Conservation (phyloP, 768 basidiomycete genomes). For the Tricholoma terreum region DNA sequence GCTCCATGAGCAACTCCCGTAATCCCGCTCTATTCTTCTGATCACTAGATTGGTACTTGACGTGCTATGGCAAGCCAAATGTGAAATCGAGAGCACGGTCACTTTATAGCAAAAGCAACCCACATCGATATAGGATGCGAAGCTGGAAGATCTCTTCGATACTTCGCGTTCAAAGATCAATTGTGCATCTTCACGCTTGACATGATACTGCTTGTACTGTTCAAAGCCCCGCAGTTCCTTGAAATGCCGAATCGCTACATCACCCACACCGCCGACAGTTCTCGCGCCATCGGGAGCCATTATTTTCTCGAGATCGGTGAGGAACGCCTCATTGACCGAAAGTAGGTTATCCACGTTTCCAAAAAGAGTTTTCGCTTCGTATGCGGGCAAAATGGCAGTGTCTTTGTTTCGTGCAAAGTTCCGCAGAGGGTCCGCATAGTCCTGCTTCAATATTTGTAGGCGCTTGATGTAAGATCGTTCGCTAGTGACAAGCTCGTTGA, state of each 20-base stretch:
- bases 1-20: conserved; percentile 92
- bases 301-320: conserved; percentile 82
- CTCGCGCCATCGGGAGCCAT: conserved; percentile 53
- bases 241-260: conserved; percentile 85
- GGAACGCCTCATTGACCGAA: conserved; percentile 85
- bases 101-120: conserved; percentile 25
- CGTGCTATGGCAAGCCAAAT: conserved; percentile 47
- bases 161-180: conserved; percentile 81
- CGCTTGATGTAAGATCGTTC: conserved; percentile 88
- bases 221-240: conserved; percentile 83
- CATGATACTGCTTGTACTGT: conserved; percentile 87
- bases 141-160: conserved; percentile 75
- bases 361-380: conserved; percentile 92
- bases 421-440: conserved; percentile 90
- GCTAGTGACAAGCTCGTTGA: conserved; percentile 85
- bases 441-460: conserved; percentile 75
- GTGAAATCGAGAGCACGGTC: not conserved
- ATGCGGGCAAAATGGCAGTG: conserved; percentile 82
- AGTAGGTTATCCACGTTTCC: conserved; percentile 90
- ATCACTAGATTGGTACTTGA: conserved; percentile 81
- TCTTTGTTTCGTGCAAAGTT: conserved; percentile 81
- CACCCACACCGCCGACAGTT: conserved; percentile 68
- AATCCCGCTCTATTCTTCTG: conserved; percentile 79
- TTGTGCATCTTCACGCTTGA: conserved; percentile 92
- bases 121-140: conserved; percentile 86